Conservation (phyloP, 768 basidiomycete genomes). For the Termitomyces sp. region DNA sequence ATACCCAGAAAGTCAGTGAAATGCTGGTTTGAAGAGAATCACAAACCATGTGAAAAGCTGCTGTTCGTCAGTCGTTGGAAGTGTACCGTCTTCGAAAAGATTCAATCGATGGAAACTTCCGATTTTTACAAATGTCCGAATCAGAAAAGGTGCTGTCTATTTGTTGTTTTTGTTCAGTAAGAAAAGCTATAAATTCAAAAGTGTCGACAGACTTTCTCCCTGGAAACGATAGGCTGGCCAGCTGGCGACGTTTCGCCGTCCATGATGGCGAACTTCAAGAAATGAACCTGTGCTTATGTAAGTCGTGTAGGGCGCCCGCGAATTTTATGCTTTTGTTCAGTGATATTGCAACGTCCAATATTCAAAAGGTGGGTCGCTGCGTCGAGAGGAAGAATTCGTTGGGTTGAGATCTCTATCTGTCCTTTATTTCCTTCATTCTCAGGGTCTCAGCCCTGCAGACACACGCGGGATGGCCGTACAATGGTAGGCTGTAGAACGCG, state of each 20-base stretch:
- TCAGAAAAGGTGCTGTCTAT: conserved; percentile 76
- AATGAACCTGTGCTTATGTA: neutral
- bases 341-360: too few relatives aligned
- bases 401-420: too few relatives aligned
- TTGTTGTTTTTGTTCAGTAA: conserved; percentile 1
- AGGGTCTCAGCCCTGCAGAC: too few relatives aligned
- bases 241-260: conserved; percentile 20
- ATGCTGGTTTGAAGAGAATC: neutral
- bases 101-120: conserved; percentile 69
- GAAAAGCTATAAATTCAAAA: neutral
- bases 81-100: conserved; percentile 71
- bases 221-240: conserved; percentile 41
- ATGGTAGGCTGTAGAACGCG: too few relatives aligned
- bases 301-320: neutral
- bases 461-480: too few relatives aligned
- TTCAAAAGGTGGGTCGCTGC: too few relatives aligned
- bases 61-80: conserved; percentile 77
- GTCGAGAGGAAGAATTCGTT: too few relatives aligned
- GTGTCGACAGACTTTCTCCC: conserved; percentile 45
- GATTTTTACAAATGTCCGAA: conserved; percentile 78
- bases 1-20: neutral
- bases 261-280: neutral
- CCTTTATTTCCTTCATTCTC: too few relatives aligned
- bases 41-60: conserved; percentile 76
- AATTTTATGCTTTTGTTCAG: too few relatives aligned